These are phyloP conservation scores for Clavariopsis aquatica DNA, from an alignment of 495 filamentous ascomycete species.

Conservation along the genomic window DNA sequence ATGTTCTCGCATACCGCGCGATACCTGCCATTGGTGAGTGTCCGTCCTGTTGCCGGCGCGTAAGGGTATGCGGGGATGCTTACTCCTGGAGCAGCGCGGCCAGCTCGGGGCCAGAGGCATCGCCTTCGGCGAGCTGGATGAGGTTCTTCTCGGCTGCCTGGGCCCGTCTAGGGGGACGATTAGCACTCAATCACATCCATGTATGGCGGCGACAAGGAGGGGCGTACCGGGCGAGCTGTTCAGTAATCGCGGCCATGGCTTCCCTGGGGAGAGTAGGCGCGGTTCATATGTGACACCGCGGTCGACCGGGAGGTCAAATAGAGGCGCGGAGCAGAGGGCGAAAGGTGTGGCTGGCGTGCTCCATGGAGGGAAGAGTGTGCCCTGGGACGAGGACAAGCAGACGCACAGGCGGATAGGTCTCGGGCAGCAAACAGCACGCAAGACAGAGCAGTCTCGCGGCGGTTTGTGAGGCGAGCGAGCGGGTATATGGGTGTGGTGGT, in stretches of 20 bases:
- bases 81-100: constrained; percentile 28
- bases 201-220: neutral
- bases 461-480: constrained; percentile 1
- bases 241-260: constrained; percentile 50
- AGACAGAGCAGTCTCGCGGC: constrained; percentile 1
- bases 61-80: neutral
- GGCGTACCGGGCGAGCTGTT: constrained; percentile 36
- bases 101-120: constrained; percentile 20
- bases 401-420: neutral
- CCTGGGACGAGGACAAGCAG: constrained; percentile 35
- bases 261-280: constrained; percentile 28
- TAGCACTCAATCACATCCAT: neutral
- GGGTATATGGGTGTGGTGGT: constrained; percentile 8
- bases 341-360: constrained; percentile 41
- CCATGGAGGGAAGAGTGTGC: constrained; percentile 42
- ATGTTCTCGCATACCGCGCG: constrained; percentile 68
- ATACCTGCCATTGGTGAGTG: constrained; percentile 53
- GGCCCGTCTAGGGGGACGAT: constrained; percentile 29
- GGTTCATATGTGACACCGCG: constrained; percentile 52
- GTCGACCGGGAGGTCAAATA: constrained; percentile 59
- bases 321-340: constrained; percentile 48
- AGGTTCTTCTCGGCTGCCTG: constrained; percentile 29
- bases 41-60: neutral
- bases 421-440: constrained; percentile 30
- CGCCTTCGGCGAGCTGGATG: constrained; percentile 24